phyloP scores from a whole-genome alignment of 495 filamentous ascomycete species.

The Pyrenopolyporus hunteri region DNA sequence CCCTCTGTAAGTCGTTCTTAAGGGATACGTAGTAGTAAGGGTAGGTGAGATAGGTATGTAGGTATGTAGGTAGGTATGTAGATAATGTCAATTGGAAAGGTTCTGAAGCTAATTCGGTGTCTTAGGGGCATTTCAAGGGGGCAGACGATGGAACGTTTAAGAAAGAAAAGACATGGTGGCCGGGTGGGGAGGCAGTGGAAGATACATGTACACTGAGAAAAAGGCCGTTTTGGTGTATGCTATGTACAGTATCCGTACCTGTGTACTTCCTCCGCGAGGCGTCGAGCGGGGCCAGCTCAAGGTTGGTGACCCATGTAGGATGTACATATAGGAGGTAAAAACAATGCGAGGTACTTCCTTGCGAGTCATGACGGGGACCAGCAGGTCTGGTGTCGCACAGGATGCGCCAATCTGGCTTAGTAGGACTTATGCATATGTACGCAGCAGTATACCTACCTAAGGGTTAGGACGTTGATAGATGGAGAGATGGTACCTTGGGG shows the following conservation, averaged over 20 bases:
- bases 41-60: no score
- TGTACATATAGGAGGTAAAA: conserved; percentile 7
- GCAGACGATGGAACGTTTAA: conserved; percentile 20
- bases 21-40: conserved; percentile 9
- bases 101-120: conserved; percentile 6
- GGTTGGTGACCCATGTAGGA: conserved; percentile 7
- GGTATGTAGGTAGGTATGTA: no score
- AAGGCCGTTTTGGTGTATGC: background rate
- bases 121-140: conserved; percentile 32
- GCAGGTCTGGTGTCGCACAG: conserved; percentile 1
- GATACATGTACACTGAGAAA: conserved; percentile 1
- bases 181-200: conserved; percentile 21
- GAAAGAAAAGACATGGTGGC: conserved; percentile 33
- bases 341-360: background rate
- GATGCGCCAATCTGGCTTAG: background rate
- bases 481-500: no score
- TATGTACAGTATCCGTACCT: background rate
- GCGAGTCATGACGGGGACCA: background rate
- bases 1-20: conserved; percentile 1
- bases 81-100: conserved; percentile 1
- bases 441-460: no score
- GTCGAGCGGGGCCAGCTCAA: conserved; percentile 13
- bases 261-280: conserved; percentile 1
- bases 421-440: background rate
- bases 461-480: no score